Evolutionary conservation across 2,329 filamentous ascomycete genomes (phyloP), one percentile per base, ranked within the genome.

Genomic region (Diaporthe velutina): DNA sequence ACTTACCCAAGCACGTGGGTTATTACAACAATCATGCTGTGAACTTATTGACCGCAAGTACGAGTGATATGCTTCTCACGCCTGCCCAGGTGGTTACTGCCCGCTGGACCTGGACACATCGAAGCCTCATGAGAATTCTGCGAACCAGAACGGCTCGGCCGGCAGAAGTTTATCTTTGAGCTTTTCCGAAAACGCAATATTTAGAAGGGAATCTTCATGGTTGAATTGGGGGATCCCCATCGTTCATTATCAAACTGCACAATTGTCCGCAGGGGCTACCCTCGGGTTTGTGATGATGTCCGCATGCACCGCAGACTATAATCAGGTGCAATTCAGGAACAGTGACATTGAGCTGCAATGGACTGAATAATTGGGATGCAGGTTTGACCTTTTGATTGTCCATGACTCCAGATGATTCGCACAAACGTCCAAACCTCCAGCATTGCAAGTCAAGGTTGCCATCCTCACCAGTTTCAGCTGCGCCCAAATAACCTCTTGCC

Each of bases 251-350:
- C 17, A 19, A 48, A 48, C 22, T 48, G 42, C 19, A 48, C 7
- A 22, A 1, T 48, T 48, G 6, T 48, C 15, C 19, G 2, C 42
- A 3, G 19, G 19, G 19, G 19, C 42, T 7, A 19, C 19, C 19
- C 2, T 7, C 42, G 22, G 19, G 22, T 2, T 17, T 48, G 9
- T 48, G 42, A 22, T 10, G 19, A 48, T 10, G 10, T 48, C 6
- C 2, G 7, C 8, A n/a, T 1, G 10, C 35, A n/a, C n/a, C 17
- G 15, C 3, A n/a, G 4, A 3, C 3, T 2, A 35, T 1, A 0
- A 30, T 19, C 30, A 35, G 6, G n/a, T 22, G 2, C n/a, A 22
- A 58, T 5, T 8, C 12, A n/a, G 6, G 5, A 22, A 15, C 7
- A 3, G 55, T 7, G 55, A 13, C 1, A n/a, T 38, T 10, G 35